Conservation (phyloP, 257 asterid genomes). For the Solanum corneliomulleri region DNA sequence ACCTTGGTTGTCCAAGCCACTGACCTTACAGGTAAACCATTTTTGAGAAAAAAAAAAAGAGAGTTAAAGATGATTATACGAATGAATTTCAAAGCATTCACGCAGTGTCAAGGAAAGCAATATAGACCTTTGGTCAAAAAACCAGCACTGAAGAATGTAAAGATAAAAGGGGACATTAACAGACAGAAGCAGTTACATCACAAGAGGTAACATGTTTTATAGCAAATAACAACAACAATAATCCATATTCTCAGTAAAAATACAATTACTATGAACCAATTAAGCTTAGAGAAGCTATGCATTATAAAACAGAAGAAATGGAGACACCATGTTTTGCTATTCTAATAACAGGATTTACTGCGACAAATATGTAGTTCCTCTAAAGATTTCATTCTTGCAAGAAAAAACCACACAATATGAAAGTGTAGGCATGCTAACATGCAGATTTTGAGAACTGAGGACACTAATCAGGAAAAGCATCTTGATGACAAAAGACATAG, state of each 20-base stretch:
- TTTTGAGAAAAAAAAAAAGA: not conserved
- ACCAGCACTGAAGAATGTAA: not conserved
- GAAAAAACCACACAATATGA: not conserved
- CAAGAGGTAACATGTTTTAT: not conserved
- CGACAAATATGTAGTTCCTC: not conserved
- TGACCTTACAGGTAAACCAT: slow-evolving; percentile 26
- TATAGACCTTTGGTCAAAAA: not conserved
- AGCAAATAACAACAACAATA: not conserved
- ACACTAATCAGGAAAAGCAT: not conserved
- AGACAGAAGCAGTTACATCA: not conserved
- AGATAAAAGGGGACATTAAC: not conserved
- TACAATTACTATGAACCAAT: not conserved
- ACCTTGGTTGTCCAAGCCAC: slow-evolving; percentile 94
- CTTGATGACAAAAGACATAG: not conserved
- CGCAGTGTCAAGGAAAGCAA: not conserved
- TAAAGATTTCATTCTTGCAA: not conserved
- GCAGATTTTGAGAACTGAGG: not conserved
- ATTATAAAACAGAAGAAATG: not conserved
- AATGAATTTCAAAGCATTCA: not conserved
- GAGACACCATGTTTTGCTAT: not conserved
- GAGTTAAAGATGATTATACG: not conserved
- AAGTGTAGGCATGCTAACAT: not conserved
- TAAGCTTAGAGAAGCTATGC: not conserved
- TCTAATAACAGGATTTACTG: not conserved
- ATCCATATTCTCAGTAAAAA: not conserved